Percentiles rank a stretch among this genome's conserved stretches.
phyloP scores from a whole-genome alignment of 257 asterid species.

The Solanum habrochaites region DNA sequence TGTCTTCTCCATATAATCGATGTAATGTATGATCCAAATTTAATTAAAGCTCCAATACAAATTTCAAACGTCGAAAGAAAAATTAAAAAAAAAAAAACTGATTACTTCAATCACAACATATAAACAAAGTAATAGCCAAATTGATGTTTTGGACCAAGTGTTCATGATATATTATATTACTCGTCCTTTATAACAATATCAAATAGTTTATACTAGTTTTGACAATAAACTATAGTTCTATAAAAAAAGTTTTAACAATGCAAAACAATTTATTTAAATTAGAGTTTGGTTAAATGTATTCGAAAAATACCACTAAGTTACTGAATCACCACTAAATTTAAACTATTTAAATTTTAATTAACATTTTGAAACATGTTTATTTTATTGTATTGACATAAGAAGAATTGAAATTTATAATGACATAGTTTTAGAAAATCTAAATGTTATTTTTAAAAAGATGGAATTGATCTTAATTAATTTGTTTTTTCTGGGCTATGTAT shows the following conservation, averaged over 20 bases:
- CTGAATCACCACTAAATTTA: background rate
- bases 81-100: too few relatives aligned
- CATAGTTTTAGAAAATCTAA: background rate
- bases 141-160: background rate
- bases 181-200: too few relatives aligned
- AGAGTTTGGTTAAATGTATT: background rate
- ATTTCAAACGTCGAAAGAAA: too few relatives aligned
- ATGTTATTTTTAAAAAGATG: background rate
- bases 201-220: too few relatives aligned
- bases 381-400: too few relatives aligned
- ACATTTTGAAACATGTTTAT: background rate
- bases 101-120: background rate
- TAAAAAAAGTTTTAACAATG: background rate
- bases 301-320: background rate
- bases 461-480: background rate
- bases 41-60: fast-evolving
- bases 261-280: too few relatives aligned
- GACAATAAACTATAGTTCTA: too few relatives aligned
- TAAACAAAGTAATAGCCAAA: background rate
- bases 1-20: background rate
- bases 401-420: background rate
- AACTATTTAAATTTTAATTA: background rate
- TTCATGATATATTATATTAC: background rate
- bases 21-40: too few relatives aligned
- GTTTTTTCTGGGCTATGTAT: background rate